phyloP scores from a whole-genome alignment of 1,284 basidiomycete species.

The Cryptococcus floricola region DNA sequence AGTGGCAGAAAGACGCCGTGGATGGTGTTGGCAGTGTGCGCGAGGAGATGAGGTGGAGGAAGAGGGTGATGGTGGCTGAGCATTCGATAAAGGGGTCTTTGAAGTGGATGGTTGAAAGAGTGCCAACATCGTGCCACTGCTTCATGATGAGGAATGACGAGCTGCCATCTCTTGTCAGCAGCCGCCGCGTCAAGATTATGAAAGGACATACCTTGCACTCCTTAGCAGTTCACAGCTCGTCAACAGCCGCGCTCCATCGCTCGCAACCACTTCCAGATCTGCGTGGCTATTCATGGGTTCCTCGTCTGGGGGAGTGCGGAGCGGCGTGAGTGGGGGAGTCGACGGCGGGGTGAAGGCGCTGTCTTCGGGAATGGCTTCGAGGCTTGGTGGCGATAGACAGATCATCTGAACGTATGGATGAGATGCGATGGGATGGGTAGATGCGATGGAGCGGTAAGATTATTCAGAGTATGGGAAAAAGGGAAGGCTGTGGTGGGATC shows the following conservation, averaged over 20 bases:
- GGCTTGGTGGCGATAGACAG: background rate
- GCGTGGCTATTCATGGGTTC: no score
- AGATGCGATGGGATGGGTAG: background rate
- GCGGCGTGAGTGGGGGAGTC: background rate
- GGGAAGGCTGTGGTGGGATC: background rate
- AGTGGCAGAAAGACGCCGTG: background rate
- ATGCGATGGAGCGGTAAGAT: no score
- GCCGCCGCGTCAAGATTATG: background rate
- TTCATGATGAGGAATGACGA: background rate
- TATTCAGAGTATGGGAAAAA: background rate
- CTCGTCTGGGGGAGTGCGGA: background rate
- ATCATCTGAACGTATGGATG: background rate
- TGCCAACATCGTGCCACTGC: background rate
- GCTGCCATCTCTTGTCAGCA: background rate
- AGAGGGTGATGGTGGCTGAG: constrained; percentile 8
- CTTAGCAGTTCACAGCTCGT: background rate
- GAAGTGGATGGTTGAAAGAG: constrained; percentile 3
- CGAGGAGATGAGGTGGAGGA: constrained; percentile 9
- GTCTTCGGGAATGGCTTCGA: constrained; percentile 6
- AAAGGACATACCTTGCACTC: background rate
- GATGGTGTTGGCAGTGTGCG: constrained; percentile 6
- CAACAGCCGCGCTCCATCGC: background rate
- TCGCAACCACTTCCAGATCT: background rate
- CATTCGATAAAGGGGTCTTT: constrained; percentile 5
- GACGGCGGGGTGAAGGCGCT: background rate